Evolutionary conservation across 176 grass and related monocot species (phyloP).

Genomic region (Aegilops longissima): DNA sequence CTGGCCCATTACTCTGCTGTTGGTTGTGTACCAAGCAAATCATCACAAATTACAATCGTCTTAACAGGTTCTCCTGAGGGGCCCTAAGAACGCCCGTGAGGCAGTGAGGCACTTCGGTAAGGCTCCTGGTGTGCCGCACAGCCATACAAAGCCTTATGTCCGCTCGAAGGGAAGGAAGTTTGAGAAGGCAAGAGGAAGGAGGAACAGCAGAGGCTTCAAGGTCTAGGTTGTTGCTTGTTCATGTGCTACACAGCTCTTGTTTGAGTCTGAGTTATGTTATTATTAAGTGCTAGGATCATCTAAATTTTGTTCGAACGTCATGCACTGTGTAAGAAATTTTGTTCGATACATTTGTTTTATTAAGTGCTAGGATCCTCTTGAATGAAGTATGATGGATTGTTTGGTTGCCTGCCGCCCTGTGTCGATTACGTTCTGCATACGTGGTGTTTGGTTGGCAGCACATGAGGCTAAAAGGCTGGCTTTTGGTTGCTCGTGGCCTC

Average conservation of each 20-base stretch:
- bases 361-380: not conserved
- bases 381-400: not conserved
- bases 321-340: not conserved
- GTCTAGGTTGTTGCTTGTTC: slow-evolving; percentile 26
- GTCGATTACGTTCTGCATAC: too few species aligned
- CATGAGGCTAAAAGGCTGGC: too few species aligned
- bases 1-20: not conserved
- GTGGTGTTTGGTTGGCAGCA: too few species aligned
- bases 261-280: slow-evolving; percentile 6
- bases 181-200: slow-evolving; percentile 75
- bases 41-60: not conserved
- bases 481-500: too few species aligned
- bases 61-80: slow-evolving; percentile 62
- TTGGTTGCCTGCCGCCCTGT: too few species aligned
- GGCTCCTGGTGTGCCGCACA: slow-evolving; percentile 74
- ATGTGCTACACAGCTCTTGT: slow-evolving; percentile 11
- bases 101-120: slow-evolving; percentile 75
- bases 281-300: slow-evolving; percentile 10
- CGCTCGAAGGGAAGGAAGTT: slow-evolving; percentile 81
- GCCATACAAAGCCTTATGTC: slow-evolving; percentile 71
- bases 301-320: slow-evolving; percentile 36
- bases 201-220: slow-evolving; percentile 85
- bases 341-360: not conserved
- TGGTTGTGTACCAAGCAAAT: not conserved
- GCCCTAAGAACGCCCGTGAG: slow-evolving; percentile 77